A percentile compares a stretch with the other conserved stretches of the same genome.
These are phyloP conservation scores for Trichoderma erinaceum DNA, from an alignment of 495 filamentous ascomycete species.

Conservation along the genomic window DNA sequence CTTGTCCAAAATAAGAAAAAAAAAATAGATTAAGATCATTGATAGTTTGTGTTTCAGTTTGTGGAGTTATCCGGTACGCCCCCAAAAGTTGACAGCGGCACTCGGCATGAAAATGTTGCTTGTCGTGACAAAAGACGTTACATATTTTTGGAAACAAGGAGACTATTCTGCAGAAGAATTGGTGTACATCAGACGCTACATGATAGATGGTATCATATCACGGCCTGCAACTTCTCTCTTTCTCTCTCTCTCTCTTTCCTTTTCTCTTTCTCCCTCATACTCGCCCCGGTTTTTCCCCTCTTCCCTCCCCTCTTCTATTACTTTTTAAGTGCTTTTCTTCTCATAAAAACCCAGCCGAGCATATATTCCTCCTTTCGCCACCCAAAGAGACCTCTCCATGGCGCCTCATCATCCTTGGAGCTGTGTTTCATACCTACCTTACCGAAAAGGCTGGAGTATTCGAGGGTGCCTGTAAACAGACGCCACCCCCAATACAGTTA, in stretches of 20 bases:
- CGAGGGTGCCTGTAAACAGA: background rate
- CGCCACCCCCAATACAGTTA: background rate
- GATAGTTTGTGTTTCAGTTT: background rate
- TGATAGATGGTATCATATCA: constrained; percentile 2
- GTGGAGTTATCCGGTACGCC: background rate
- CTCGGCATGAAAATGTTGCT: background rate
- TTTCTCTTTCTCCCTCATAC: background rate
- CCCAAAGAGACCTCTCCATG: background rate
- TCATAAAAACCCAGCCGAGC: background rate
- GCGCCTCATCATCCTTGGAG: background rate
- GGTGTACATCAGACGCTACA: constrained; percentile 5
- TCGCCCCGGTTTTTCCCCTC: background rate
- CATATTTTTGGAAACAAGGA: constrained; percentile 4
- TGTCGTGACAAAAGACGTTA: constrained; percentile 13
- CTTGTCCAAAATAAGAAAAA: background rate
- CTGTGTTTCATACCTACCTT: background rate
- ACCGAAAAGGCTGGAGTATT: background rate
- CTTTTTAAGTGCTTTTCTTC: background rate
- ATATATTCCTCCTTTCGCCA: background rate
- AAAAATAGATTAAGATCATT: background rate
- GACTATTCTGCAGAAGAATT: constrained; percentile 10
- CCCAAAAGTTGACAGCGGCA: background rate
- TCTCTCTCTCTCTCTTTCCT: background rate
- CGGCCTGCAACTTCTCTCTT: background rate
- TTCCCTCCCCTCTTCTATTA: background rate